phyloP scores from a whole-genome alignment of 352 stramenopile species.

The Globisporangium nunn region DNA sequence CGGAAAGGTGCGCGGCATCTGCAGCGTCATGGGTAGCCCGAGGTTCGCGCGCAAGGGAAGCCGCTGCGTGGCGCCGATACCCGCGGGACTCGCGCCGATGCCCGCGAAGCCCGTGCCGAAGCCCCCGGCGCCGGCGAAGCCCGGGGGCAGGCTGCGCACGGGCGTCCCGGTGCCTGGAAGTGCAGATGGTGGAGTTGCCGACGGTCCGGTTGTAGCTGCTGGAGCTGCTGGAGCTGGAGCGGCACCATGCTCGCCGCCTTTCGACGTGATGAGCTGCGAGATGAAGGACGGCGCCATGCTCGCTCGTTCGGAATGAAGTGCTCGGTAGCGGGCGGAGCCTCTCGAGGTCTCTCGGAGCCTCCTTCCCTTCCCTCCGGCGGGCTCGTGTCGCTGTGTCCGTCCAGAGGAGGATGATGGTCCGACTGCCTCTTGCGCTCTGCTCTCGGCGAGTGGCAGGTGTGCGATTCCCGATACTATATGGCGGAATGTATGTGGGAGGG shows the following conservation, averaged over 20 bases:
- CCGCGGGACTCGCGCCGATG: slow-evolving; percentile 8
- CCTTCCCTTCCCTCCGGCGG: too few species aligned
- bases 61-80: slow-evolving; percentile 2
- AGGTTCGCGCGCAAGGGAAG: slow-evolving; percentile 14
- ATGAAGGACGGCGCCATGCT: slow-evolving; percentile 13
- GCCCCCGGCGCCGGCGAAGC: slow-evolving; percentile 4
- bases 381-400: background rate
- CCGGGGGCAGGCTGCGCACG: background rate
- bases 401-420: too few species aligned
- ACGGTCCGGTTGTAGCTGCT: too few species aligned
- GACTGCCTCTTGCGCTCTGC: background rate
- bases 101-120: slow-evolving; percentile 3
- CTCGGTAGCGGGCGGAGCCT: too few species aligned
- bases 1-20: slow-evolving; percentile 15
- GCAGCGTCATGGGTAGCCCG: slow-evolving; percentile 13
- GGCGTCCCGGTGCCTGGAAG: background rate
- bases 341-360: too few species aligned
- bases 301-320: background rate
- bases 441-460: background rate
- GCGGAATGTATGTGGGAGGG: background rate
- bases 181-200: slow-evolving; percentile 2
- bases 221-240: background rate
- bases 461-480: background rate
- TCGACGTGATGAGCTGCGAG: slow-evolving; percentile 16
- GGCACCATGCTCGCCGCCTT: slow-evolving; percentile 7